Evolutionary conservation across 225 moss, liverwort and hornwort species (phyloP).

Genomic region (Lunularia cruciata): DNA sequence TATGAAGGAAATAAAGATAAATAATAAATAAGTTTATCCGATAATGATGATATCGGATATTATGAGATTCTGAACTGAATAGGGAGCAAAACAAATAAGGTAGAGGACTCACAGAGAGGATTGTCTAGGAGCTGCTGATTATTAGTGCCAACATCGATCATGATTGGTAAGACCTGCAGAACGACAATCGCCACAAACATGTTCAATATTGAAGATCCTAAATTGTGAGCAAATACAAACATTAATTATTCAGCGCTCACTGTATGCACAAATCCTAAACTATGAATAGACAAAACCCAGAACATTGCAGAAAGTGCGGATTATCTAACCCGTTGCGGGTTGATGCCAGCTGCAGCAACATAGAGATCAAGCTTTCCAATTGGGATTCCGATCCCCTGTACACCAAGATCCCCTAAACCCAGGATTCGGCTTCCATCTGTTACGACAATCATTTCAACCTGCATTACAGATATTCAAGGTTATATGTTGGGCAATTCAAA

Average conservation of each 20-base stretch:
- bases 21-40: no score
- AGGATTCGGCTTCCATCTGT: conserved; percentile 97
- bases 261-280: not conserved
- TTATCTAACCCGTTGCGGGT: conserved; percentile 75
- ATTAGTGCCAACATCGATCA: conserved; percentile 96
- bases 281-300: not conserved
- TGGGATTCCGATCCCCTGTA: conserved; percentile 95
- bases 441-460: conserved; percentile 99
- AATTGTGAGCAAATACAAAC: not conserved
- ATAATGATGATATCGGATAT: no score
- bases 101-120: conserved; percentile 63
- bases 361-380: conserved; percentile 99
- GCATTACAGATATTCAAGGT: conserved; percentile 17
- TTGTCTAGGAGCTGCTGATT: conserved; percentile 87
- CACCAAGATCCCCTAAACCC: conserved; percentile 93
- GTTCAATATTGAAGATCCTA: not conserved
- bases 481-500: no score
- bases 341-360: conserved; percentile 95
- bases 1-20: no score
- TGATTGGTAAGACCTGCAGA: conserved; percentile 82
- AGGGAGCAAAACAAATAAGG: not conserved
- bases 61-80: no score
- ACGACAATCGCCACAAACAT: not conserved
- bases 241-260: no score
- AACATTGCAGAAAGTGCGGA: not conserved